A percentile compares a stretch with the other conserved stretches of the same genome.
phyloP scores from a whole-genome alignment of 2,329 filamentous ascomycete species.

The Hypoxylon sp. region DNA sequence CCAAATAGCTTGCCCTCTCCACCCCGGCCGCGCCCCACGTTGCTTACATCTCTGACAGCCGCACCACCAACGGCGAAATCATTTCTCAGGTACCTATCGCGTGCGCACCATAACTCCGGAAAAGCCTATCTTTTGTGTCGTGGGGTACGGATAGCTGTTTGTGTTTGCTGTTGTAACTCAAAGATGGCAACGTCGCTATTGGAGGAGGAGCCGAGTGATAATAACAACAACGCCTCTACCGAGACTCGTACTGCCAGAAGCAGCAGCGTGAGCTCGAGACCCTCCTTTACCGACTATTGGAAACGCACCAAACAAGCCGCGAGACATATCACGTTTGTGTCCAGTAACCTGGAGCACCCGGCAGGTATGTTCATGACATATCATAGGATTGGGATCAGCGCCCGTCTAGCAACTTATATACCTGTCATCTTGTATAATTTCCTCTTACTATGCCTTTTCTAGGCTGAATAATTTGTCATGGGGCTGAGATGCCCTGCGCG shows the following conservation, averaged over 20 bases:
- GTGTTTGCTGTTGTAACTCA: conserved; percentile 1
- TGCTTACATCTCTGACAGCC: conserved; percentile 26
- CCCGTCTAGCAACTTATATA: conserved; percentile 8
- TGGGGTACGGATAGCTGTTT: conserved; percentile 18
- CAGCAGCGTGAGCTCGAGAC: conserved; percentile 52
- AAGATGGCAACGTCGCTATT: conserved; percentile 30
- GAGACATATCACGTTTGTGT: conserved; percentile 57
- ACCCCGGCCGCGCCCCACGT: conserved; percentile 33
- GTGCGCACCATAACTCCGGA: conserved; percentile 24
- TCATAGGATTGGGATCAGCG: conserved; percentile 4
- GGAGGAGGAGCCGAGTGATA: conserved; percentile 19
- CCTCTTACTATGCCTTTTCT: conserved; percentile 1
- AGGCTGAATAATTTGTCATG: conserved; percentile 37
- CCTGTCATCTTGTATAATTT: not conserved
- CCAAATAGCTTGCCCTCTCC: conserved; percentile 36
- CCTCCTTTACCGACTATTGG: conserved; percentile 66
- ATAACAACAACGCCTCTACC: conserved; percentile 8
- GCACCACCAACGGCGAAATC: conserved; percentile 28
- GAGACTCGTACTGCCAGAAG: conserved; percentile 16
- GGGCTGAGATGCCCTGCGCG: conserved; percentile 30
- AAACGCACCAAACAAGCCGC: conserved; percentile 59
- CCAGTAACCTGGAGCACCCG: conserved; percentile 49
- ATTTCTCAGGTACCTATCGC: conserved; percentile 35
- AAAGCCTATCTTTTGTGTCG: conserved; percentile 12
- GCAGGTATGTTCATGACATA: conserved; percentile 48